These are phyloP conservation scores for Ophiostoma ulmi DNA, from an alignment of 2,329 filamentous ascomycete species.

Conservation along the genomic window DNA sequence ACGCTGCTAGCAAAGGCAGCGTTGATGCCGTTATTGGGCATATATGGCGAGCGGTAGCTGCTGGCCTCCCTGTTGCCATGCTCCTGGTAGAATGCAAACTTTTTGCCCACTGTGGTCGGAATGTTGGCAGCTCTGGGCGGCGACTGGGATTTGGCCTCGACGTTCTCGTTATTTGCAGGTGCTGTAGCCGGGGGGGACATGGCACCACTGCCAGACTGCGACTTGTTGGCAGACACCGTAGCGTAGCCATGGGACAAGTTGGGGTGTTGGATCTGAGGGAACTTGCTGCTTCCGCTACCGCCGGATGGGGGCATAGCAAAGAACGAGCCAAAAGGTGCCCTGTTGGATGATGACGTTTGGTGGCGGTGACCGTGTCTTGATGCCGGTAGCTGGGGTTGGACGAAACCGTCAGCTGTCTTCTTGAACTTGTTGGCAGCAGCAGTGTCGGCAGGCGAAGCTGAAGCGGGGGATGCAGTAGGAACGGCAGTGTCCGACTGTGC, in stretches of 20 bases:
- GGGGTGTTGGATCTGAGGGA: constrained; percentile 29
- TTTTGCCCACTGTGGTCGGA: constrained; percentile 36
- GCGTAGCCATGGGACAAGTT: constrained; percentile 28
- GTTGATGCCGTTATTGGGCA: constrained; percentile 31
- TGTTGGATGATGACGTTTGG: constrained; percentile 30
- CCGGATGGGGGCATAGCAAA: constrained; percentile 26
- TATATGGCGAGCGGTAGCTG: constrained; percentile 57
- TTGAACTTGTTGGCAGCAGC: constrained; percentile 46
- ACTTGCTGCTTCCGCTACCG: constrained; percentile 22
- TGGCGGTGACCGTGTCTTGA: constrained; percentile 24
- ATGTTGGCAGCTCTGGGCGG: constrained; percentile 9
- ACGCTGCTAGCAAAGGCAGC: constrained; percentile 15
- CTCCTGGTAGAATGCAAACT: constrained; percentile 55
- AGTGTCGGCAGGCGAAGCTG: constrained; percentile 21
- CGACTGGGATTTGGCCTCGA: constrained; percentile 17
- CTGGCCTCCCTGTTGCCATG: constrained; percentile 48
- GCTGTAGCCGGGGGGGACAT: constrained; percentile 16
- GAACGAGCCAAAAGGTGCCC: constrained; percentile 29
- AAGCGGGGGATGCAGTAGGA: constrained; percentile 20
- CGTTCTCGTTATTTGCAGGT: neutral
- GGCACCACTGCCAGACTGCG: constrained; percentile 12
- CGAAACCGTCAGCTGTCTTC: constrained; percentile 33
- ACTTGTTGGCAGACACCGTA: constrained; percentile 20
- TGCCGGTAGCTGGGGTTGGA: constrained; percentile 23
- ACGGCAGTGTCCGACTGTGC: neutral